Percentiles rank a stretch among this genome's conserved stretches.
Evolutionary conservation across 2,329 filamentous ascomycete genomes (phyloP).

Genomic region (Fusarium sp.): DNA sequence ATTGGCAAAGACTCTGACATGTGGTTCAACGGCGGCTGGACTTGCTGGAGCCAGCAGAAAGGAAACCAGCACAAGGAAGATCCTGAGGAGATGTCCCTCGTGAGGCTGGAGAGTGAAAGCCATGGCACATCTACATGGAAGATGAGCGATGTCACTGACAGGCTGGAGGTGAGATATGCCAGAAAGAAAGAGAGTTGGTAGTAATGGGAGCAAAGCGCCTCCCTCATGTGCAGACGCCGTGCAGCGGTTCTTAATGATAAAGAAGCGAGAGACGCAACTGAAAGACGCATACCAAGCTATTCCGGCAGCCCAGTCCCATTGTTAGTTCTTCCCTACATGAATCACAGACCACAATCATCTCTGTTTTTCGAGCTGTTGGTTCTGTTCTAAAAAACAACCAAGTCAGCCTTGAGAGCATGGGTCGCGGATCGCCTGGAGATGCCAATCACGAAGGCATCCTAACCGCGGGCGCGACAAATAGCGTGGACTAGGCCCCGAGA

Average conservation of each 20-base stretch:
- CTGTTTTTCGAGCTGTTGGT: conserved; percentile 31
- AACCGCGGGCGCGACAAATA: conserved; percentile 40
- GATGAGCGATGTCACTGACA: neutral
- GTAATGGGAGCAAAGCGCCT: conserved; percentile 20
- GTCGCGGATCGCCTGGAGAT: conserved; percentile 31
- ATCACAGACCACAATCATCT: neutral
- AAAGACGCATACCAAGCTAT: conserved; percentile 7
- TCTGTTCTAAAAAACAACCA: conserved; percentile 25
- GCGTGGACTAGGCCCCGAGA: conserved; percentile 13
- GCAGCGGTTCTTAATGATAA: conserved; percentile 36
- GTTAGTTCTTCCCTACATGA: conserved; percentile 26
- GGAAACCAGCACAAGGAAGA: conserved; percentile 32
- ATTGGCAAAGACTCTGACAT: conserved; percentile 19
- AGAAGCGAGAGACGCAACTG: conserved; percentile 9
- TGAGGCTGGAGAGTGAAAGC: conserved; percentile 27
- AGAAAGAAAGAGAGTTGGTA: conserved; percentile 11
- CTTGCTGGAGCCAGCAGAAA: conserved; percentile 29
- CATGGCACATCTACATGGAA: conserved; percentile 38
- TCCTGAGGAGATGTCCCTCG: conserved; percentile 24
- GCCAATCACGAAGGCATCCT: conserved; percentile 38
- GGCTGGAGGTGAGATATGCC: neutral
- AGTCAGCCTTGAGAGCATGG: conserved; percentile 28
- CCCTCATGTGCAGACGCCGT: conserved; percentile 26
- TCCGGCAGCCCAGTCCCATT: conserved; percentile 14
- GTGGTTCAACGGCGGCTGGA: conserved; percentile 25